Conservation (phyloP, 441 rosid species). For the Kokia cookei region DNA sequence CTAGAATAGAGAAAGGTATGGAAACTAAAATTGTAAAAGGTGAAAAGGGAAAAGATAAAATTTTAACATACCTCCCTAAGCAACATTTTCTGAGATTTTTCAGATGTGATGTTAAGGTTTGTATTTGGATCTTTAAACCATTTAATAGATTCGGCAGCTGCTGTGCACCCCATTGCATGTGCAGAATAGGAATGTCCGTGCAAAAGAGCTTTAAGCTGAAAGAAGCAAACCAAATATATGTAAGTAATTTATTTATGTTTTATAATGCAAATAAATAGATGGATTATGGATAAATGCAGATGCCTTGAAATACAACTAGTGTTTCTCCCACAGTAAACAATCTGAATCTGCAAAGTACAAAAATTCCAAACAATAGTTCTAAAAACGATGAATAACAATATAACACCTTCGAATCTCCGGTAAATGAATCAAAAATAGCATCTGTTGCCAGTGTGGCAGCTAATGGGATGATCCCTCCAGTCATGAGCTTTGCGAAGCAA, state of each 20-base stretch:
- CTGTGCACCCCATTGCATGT: constrained; percentile 91
- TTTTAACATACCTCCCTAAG: constrained; percentile 63
- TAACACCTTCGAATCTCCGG: constrained; percentile 82
- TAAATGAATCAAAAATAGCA: constrained; percentile 63
- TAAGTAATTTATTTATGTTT: too few species aligned
- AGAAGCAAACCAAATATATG: not conserved
- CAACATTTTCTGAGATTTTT: constrained; percentile 20
- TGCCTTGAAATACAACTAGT: too few species aligned
- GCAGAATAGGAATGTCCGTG: constrained; percentile 32
- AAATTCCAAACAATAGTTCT: not conserved
- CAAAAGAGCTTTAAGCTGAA: not conserved
- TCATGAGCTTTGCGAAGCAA: constrained; percentile 87
- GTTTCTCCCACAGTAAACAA: too few species aligned
- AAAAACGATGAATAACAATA: not conserved
- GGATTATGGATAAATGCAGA: too few species aligned
- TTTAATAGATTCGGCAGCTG: constrained; percentile 76
- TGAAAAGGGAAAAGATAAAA: not conserved
- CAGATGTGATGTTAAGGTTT: constrained; percentile 54
- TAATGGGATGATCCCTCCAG: constrained; percentile 89
- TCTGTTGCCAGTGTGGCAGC: constrained; percentile 80
- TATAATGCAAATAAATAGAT: too few species aligned
- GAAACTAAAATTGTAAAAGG: not conserved
- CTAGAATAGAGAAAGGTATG: not conserved
- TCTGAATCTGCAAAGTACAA: too few species aligned
- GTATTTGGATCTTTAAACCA: constrained; percentile 85